Evolutionary conservation across 2,329 filamentous ascomycete genomes (phyloP).

Genomic region (Westerdykella sp.): DNA sequence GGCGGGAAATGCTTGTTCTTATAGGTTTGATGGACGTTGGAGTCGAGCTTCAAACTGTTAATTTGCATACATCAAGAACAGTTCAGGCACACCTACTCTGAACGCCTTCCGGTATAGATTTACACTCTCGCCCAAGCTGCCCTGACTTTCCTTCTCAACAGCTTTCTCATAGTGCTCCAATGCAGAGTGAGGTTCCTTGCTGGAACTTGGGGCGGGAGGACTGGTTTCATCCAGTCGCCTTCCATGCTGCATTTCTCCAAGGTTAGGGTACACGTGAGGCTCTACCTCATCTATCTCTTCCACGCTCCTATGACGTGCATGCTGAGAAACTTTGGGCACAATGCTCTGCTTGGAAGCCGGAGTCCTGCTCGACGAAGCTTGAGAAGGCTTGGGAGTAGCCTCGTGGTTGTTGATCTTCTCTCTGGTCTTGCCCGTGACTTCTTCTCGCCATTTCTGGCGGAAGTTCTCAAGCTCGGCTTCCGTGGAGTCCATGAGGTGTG

Average conservation of each 20-base stretch:
- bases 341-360: conserved; percentile 17
- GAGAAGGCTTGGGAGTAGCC: conserved; percentile 3
- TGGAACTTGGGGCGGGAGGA: conserved; percentile 25
- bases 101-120: conserved; percentile 86
- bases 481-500: conserved; percentile 27
- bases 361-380: conserved; percentile 19
- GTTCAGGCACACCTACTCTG: conserved; percentile 50
- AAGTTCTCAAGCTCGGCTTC: conserved; percentile 76
- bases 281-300: conserved; percentile 38
- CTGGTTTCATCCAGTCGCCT: conserved; percentile 41
- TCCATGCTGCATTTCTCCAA: conserved; percentile 43
- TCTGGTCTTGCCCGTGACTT: conserved; percentile 56
- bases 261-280: conserved; percentile 41
- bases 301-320: conserved; percentile 22
- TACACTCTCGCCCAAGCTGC: conserved; percentile 82
- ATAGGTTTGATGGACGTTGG: conserved; percentile 76
- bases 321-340: conserved; percentile 18
- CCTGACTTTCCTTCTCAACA: conserved; percentile 78
- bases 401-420: conserved; percentile 17
- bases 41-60: conserved; percentile 59
- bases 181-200: conserved; percentile 61
- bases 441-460: conserved; percentile 77
- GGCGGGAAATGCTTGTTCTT: conserved; percentile 85
- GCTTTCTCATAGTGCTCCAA: conserved; percentile 90
- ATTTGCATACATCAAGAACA: neutral